phyloP scores from a whole-genome alignment of 1,284 basidiomycete genomes.

The Rhodotorula sp. region DNA sequence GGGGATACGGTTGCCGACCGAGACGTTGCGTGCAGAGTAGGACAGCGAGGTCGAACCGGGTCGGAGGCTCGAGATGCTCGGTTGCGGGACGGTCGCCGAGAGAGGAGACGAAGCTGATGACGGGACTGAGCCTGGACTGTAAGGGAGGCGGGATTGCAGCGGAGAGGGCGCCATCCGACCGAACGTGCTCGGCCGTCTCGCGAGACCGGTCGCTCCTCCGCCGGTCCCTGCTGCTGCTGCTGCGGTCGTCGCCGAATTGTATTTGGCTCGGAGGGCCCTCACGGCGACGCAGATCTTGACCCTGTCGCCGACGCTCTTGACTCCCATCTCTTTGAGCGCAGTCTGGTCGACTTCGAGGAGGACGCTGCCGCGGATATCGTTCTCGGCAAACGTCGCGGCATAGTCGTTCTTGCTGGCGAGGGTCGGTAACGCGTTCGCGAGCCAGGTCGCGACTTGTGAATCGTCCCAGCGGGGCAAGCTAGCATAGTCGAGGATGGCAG shows the following conservation, averaged over 20 bases:
- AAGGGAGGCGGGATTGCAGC: constrained; percentile 1
- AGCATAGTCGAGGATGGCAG: constrained; percentile 22
- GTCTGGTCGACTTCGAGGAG: constrained; percentile 82
- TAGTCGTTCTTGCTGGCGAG: constrained; percentile 58
- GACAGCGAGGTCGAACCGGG: constrained; percentile 10
- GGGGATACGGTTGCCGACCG: constrained; percentile 36
- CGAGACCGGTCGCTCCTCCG: neutral
- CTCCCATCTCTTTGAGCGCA: constrained; percentile 81
- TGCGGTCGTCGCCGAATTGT: constrained; percentile 10
- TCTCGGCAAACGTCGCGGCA: constrained; percentile 66
- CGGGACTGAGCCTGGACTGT: constrained; percentile 7
- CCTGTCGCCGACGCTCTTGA: constrained; percentile 79
- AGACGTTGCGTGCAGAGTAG: constrained; percentile 24
- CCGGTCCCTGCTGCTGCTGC: neutral
- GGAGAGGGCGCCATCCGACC: constrained; percentile 1
- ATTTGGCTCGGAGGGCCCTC: constrained; percentile 61
- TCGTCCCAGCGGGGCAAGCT: constrained; percentile 41
- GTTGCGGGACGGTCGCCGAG: neutral
- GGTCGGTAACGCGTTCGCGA: constrained; percentile 28
- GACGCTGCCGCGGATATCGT: constrained; percentile 85
- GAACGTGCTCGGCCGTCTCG: constrained; percentile 8
- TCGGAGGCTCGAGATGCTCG: constrained; percentile 3
- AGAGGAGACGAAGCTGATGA: neutral
- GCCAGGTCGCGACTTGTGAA: constrained; percentile 41
- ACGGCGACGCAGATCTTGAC: constrained; percentile 80